phyloP scores from a whole-genome alignment of 495 filamentous ascomycete genomes.

The Annulohypoxylon moriforme region DNA sequence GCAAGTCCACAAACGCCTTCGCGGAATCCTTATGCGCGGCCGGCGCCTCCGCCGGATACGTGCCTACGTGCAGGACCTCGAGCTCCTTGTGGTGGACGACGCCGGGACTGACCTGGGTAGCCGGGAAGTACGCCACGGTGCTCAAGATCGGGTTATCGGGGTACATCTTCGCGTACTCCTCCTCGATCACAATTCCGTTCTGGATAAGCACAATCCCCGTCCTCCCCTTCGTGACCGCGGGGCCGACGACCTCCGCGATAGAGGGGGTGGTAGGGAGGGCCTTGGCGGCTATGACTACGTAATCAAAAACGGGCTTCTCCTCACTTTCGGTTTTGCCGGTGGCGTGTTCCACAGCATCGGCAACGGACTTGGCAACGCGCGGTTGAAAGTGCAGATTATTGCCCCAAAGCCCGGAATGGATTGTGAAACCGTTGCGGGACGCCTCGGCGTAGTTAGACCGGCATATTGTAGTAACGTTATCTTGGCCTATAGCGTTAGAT shows the following conservation, averaged over 20 bases:
- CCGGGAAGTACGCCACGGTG: constrained; percentile 62
- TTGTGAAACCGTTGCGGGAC: constrained; percentile 59
- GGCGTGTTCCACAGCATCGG: constrained; percentile 48
- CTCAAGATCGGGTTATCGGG: constrained; percentile 60
- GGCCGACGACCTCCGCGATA: constrained; percentile 53
- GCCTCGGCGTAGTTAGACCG: constrained; percentile 67
- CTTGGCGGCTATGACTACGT: constrained; percentile 63
- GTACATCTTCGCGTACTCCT: constrained; percentile 56
- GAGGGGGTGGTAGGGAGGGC: constrained; percentile 51
- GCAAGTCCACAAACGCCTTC: constrained; percentile 50
- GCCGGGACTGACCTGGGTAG: constrained; percentile 55
- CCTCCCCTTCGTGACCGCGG: constrained; percentile 50
- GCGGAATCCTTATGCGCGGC: constrained; percentile 46
- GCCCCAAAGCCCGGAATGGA: constrained; percentile 61
- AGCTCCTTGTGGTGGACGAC: constrained; percentile 48
- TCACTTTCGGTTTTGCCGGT: not conserved
- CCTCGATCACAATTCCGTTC: constrained; percentile 68
- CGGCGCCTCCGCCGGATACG: constrained; percentile 53
- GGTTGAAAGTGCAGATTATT: constrained; percentile 53
- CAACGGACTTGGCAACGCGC: constrained; percentile 53
- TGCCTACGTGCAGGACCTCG: constrained; percentile 60
- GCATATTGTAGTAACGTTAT: constrained; percentile 61
- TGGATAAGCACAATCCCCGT: constrained; percentile 66
- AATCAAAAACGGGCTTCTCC: constrained; percentile 57
- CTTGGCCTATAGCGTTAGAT: constrained; percentile 51